Evolutionary conservation across 306 rosid species (phyloP).

Genomic region (Oemleria cerasiformis): DNA sequence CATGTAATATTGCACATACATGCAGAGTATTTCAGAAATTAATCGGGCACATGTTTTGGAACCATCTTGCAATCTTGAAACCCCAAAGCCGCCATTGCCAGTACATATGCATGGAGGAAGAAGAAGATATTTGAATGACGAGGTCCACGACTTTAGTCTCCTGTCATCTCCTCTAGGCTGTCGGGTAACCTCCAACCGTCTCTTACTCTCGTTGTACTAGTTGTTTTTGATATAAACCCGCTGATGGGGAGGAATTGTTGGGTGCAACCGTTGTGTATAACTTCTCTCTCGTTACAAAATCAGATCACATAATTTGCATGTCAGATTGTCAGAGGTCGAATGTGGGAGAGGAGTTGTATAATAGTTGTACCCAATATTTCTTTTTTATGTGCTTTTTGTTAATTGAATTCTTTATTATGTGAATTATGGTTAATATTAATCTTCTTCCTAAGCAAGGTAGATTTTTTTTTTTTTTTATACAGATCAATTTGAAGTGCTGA

Average conservation of each 20-base stretch:
- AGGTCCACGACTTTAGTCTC: not conserved
- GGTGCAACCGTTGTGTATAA: not conserved
- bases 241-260: not conserved
- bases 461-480: too few relatives aligned
- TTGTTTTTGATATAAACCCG: not conserved
- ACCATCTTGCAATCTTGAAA: conserved; percentile 17
- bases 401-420: too few relatives aligned
- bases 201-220: not conserved
- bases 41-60: conserved; percentile 33
- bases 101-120: conserved; percentile 8
- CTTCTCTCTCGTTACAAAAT: not conserved
- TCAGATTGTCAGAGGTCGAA: too few relatives aligned
- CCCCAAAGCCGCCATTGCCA: not conserved
- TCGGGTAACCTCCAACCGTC: conserved; percentile 28
- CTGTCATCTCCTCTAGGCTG: conserved; percentile 27
- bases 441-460: not conserved
- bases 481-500: not conserved
- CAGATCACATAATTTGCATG: not conserved
- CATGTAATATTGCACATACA: not conserved
- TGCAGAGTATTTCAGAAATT: conserved; percentile 42
- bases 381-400: too few relatives aligned
- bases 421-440: too few relatives aligned
- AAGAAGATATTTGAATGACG: conserved; percentile 31
- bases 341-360: too few relatives aligned
- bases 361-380: too few relatives aligned